phyloP scores from a whole-genome alignment of 1,284 basidiomycete species.

The Tilletia caries region DNA sequence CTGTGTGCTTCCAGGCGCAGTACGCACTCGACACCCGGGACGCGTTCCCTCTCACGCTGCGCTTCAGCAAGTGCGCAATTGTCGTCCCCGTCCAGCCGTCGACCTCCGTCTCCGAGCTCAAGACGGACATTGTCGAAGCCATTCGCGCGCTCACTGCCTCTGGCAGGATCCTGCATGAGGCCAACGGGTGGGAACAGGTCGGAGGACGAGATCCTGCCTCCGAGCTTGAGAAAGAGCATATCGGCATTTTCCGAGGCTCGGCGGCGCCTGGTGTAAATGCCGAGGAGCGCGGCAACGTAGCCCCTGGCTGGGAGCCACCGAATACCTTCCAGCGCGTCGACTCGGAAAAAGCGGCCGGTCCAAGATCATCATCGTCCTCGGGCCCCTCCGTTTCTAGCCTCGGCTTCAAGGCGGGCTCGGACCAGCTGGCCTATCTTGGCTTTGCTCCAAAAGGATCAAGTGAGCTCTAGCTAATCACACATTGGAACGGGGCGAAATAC shows the following conservation, averaged over 20 bases:
- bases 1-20: not conserved
- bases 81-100: not conserved
- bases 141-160: not conserved
- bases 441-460: slow-evolving; percentile 7
- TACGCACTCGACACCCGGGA: slow-evolving; percentile 1
- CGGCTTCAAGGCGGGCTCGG: not conserved
- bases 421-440: slow-evolving; percentile 6
- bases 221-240: not conserved
- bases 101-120: slow-evolving; percentile 1
- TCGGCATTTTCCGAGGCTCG: not conserved
- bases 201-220: not conserved
- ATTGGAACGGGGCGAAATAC: no score
- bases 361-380: not conserved
- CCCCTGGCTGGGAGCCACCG: slow-evolving; percentile 1
- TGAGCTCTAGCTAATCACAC: not conserved
- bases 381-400: not conserved
- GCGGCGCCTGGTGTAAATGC: not conserved
- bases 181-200: slow-evolving; percentile 4
- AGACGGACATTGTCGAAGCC: not conserved
- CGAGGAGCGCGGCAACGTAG: not conserved
- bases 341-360: not conserved
- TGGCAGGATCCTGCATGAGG: not conserved
- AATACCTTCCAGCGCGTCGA: not conserved
- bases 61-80: slow-evolving; percentile 10
- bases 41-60: not conserved